Base-by-base conservation (phyloP, 306 rosid genomes). In the Cajanus cajan region DNA sequence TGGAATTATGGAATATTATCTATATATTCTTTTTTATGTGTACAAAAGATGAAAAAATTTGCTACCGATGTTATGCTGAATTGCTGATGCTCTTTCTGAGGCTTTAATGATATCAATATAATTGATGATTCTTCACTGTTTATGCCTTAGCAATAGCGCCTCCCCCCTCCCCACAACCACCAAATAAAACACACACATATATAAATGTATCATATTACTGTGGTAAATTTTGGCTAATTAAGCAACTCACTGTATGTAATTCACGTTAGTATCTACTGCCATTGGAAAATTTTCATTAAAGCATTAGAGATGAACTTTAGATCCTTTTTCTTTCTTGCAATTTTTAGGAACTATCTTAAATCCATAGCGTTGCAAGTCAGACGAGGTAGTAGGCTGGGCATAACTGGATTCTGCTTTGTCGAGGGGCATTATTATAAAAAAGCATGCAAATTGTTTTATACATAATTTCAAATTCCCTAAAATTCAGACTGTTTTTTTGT, bases 331-430 rank as follows among this genome's bases (percentile, higher is more conserved):
- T 14, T 73, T 39, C 22, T 54, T 48, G 25, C 22, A 16, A 19
- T 31, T 62, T 62, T 8, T 45, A 45, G 36, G 68, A 62, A n/a
- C 43, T 33, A 48, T 13, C 57, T 69, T 76, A 25, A 21, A 48
- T 50, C 59, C 57, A 14, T 69, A 67, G 28, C 55, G 47, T 58
- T 75, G 73, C 24, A 59, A 47, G 19, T 68, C 55, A 67, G 54
- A 64, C 72, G 10, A 43, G 54, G 11, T 61, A 57, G 62, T 41
- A 39, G 31, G 16, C 15, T 19, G 45, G 36, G 72, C 54, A 54
- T 62, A 52, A 34, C 64, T 43, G 41, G 72, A 70, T 76, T 76
- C 37, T 74, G 59, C 73, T 22, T 67, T 62, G 36, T 43, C 48
- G 8, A 6, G 66, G 13, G 52, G 40, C 45, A 34, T 43, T 51